Evolutionary conservation across 192 early-diverging fungal species (phyloP), one percentile per base, ranked within the genome.

Genomic region (Phlyctochytrium planicorne): DNA sequence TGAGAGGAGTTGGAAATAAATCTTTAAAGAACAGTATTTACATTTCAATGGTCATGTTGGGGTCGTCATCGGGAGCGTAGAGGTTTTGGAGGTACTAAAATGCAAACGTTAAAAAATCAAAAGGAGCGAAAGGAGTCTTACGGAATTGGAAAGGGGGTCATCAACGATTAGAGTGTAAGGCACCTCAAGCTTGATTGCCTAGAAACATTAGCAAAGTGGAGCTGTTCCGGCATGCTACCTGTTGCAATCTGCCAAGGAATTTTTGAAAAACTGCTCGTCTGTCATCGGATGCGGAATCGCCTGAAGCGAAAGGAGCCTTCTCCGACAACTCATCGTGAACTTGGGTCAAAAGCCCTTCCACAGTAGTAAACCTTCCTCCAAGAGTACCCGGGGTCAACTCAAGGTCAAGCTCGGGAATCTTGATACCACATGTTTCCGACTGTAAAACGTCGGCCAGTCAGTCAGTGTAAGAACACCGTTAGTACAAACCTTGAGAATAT

Each of bases 281-380:
- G 30, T 89, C 84, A 0, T 68, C 59, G 14, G 71, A 62, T 0
- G 79, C 75, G 33, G 90, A 91, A 67, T 97, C 90, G 60, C 94
- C 95, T 2, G 71, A 68, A 29, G 84, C 63, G 70, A 89, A 91
- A n/a, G 88, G 87, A 17, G 84, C 75, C 53, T 82, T 81, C 6
- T 67, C 75, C 27, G 50, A 62, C 20, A 96, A 81, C 80, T 98
- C 94, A 0, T 94, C 91, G 63, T 94, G 83, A 2, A 96, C 89
- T 79, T 96, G 94, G 32, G 84, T 76, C 66, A 98, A 70, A 55
- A 98, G 81, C 3, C 95, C 95, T 77, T 98, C 95, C 27, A 98
- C 87, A 1, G 95, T 98, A 1, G 95, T 98, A 71, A 98, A 98
- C 33, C 93, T 84, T 4, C 95, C 95, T 55, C 95, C 95, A 65